Evolutionary conservation across 257 asterid genomes (phyloP).

Genomic region (Echium plantagineum): DNA sequence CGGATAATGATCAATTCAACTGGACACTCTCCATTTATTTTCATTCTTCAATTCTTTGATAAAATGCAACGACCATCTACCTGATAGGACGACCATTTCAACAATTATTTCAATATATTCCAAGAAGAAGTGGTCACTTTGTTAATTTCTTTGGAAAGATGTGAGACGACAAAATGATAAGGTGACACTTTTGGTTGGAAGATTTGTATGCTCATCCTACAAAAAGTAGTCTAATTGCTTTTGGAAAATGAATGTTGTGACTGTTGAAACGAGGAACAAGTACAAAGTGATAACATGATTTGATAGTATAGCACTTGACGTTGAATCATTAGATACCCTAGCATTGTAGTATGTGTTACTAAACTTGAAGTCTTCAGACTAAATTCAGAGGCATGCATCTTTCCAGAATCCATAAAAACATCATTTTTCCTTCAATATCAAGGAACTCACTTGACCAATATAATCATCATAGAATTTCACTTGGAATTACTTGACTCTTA

Average conservation of each 20-base stretch:
- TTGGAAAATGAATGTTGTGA: constrained; percentile 11
- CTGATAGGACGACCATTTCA: no score
- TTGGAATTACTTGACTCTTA: constrained; percentile 1
- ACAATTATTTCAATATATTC: no score
- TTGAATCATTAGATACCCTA: constrained; percentile 20
- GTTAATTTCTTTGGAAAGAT: background rate
- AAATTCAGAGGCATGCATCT: constrained; percentile 16
- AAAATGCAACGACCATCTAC: no score
- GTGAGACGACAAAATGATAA: constrained; percentile 44
- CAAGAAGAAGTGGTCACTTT: no score
- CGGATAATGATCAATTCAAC: no score
- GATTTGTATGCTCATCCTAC: constrained; percentile 29
- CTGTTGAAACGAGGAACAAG: constrained; percentile 19
- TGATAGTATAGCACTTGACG: constrained; percentile 19
- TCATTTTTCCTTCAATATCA: constrained; percentile 49
- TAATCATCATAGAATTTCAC: constrained; percentile 27
- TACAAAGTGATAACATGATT: constrained; percentile 22
- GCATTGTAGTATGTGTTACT: background rate
- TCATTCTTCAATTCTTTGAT: no score
- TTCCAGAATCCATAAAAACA: constrained; percentile 20
- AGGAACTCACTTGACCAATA: constrained; percentile 21
- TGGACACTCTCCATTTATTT: no score
- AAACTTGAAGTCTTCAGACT: constrained; percentile 13
- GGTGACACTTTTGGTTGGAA: constrained; percentile 28
- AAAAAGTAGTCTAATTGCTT: constrained; percentile 23